Percentiles rank a stretch among this genome's conserved stretches.
phyloP scores from a whole-genome alignment of 2,329 filamentous ascomycete genomes.

The Dothistroma pini region DNA sequence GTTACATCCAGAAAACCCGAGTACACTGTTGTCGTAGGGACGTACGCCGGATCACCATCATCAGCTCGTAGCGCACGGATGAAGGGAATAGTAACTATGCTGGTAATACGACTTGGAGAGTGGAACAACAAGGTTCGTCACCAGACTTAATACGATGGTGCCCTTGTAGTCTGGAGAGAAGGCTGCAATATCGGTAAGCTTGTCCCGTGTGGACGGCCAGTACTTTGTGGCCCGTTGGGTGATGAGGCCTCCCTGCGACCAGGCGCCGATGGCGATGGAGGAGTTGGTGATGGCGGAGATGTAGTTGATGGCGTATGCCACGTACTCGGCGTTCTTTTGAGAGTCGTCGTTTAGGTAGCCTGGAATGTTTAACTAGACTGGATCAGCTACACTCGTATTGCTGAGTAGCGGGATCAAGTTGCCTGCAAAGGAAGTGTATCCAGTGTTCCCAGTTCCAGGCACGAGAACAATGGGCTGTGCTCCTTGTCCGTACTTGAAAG shows the following conservation, averaged over 20 bases:
- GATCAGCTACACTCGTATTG: constrained; percentile 41
- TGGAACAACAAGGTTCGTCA: not conserved
- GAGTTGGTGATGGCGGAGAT: constrained; percentile 39
- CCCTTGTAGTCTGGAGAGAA: constrained; percentile 33
- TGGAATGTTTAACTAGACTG: constrained; percentile 55
- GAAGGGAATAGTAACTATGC: not conserved
- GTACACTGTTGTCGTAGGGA: not conserved
- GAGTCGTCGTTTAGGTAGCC: constrained; percentile 44
- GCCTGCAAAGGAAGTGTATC: constrained; percentile 41
- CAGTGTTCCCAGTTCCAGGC: constrained; percentile 49
- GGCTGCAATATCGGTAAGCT: constrained; percentile 48
- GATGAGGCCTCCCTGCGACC: constrained; percentile 53
- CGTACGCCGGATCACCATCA: not conserved
- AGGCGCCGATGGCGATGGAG: constrained; percentile 45
- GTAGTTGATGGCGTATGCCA: constrained; percentile 56
- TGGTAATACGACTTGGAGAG: not conserved
- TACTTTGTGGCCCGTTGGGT: constrained; percentile 56
- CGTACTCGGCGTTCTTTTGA: constrained; percentile 51
- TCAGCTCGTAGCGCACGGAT: not conserved
- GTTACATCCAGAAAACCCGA: not conserved
- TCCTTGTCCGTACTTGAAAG: constrained; percentile 44
- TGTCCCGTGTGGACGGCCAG: constrained; percentile 48
- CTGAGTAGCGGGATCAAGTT: constrained; percentile 49
- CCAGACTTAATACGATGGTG: not conserved
- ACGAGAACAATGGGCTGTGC: constrained; percentile 47